phyloP scores from a whole-genome alignment of 106 monocot species.

The Dioscorea alata region DNA sequence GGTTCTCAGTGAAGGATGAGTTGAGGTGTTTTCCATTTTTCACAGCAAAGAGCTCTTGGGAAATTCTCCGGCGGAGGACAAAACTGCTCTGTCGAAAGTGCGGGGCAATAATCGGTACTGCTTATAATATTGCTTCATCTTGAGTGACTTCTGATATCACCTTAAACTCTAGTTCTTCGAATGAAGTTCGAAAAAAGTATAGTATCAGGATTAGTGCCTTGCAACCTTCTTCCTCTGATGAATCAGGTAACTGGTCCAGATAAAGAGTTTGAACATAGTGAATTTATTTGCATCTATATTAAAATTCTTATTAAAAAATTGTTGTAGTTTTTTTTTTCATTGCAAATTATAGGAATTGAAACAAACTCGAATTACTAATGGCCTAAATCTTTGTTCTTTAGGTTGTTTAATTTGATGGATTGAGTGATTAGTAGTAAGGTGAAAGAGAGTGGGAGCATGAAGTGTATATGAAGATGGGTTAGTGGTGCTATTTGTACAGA shows the following conservation, averaged over 20 bases:
- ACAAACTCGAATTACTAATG: no score
- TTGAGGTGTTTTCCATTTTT: slow-evolving; percentile 48
- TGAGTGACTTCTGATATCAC: slow-evolving; percentile 11
- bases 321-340: no score
- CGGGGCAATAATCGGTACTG: slow-evolving; percentile 38
- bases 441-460: no score
- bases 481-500: no score
- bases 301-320: no score
- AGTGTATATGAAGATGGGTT: no score
- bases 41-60: slow-evolving; percentile 48
- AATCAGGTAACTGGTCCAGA: slow-evolving; percentile 5
- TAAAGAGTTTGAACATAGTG: no score
- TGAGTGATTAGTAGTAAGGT: no score
- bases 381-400: no score
- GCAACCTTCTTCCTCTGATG: slow-evolving; percentile 42
- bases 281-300: no score
- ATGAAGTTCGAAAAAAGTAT: slow-evolving; percentile 30
- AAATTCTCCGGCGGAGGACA: slow-evolving; percentile 41
- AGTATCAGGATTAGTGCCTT: slow-evolving; percentile 42
- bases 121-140: slow-evolving; percentile 29
- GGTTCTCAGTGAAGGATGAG: slow-evolving; percentile 44
- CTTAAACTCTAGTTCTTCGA: slow-evolving; percentile 25
- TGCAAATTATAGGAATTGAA: no score
- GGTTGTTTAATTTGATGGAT: no score
- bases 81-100: slow-evolving; percentile 50